Conservation (phyloP, 306 rosid species). For the Urtica urens region DNA sequence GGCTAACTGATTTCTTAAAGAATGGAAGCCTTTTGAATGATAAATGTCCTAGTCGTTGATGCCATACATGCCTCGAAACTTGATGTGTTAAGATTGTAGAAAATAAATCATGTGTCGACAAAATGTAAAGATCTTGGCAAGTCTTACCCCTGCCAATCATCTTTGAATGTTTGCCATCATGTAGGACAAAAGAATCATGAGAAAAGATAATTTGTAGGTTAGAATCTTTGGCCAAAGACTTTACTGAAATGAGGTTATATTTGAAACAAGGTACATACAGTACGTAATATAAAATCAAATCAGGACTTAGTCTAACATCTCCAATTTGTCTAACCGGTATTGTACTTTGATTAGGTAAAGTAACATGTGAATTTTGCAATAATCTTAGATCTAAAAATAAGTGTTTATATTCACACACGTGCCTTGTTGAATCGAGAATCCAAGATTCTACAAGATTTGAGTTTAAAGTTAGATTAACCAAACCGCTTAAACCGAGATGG, state of each 20-base stretch:
- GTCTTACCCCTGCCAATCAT: background rate
- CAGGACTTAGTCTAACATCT: background rate
- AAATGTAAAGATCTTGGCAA: background rate
- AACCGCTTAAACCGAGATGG: background rate
- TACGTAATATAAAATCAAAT: background rate
- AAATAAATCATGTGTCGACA: background rate
- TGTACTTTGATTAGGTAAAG: background rate
- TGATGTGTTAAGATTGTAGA: background rate
- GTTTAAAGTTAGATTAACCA: background rate
- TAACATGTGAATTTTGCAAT: background rate
- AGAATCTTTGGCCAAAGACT: background rate
- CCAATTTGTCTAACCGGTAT: background rate
- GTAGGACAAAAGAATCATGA: background rate
- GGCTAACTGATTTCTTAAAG: background rate
- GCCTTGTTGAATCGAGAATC: background rate
- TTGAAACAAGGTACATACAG: background rate
- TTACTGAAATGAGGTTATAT: background rate
- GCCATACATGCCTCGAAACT: background rate
- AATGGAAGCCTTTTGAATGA: background rate
- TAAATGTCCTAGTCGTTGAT: background rate
- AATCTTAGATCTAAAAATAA: background rate
- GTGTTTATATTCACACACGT: background rate
- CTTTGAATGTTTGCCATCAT: background rate
- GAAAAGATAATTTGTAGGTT: background rate
- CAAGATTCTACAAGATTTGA: background rate